Evolutionary conservation across 2,329 filamentous ascomycete species (phyloP).

Genomic region (Phyllosticta citrichinensis): DNA sequence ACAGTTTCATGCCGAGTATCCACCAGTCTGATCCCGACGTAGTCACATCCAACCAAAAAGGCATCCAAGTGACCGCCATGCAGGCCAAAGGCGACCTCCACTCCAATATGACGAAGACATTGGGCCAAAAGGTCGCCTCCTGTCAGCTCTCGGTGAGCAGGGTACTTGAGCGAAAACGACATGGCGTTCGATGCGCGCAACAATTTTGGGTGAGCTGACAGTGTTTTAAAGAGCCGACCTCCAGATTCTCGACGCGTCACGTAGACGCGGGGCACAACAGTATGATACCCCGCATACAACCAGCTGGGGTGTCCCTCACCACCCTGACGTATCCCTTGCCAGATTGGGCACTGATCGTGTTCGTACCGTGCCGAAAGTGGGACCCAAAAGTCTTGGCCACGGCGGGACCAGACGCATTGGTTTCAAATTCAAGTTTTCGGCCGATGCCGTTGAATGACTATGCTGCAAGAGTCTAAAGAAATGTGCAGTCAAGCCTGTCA

Average conservation of each 20-base stretch:
- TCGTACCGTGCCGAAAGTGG: neutral
- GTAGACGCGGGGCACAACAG: neutral
- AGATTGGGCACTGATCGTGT: neutral
- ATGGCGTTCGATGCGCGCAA: neutral
- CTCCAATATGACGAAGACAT: conserved; percentile 32
- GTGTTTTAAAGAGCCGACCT: neutral
- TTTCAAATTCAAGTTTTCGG: neutral
- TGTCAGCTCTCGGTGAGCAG: conserved; percentile 30
- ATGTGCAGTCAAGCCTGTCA: neutral
- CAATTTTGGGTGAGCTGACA: neutral
- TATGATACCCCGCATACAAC: neutral
- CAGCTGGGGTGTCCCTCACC: neutral
- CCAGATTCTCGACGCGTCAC: neutral
- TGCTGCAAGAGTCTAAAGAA: neutral
- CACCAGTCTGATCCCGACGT: conserved; percentile 32
- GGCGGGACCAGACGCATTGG: neutral
- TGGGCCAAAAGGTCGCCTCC: conserved; percentile 39
- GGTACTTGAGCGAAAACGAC: conserved; percentile 11
- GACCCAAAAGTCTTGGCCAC: neutral
- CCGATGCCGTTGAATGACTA: neutral
- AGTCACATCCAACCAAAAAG: conserved; percentile 36
- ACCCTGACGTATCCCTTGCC: neutral
- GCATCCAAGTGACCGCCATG: conserved; percentile 41
- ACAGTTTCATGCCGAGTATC: conserved; percentile 40
- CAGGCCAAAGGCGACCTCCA: conserved; percentile 36